Base-by-base conservation (phyloP, 768 basidiomycete genomes). In the Kwoniella pini region DNA sequence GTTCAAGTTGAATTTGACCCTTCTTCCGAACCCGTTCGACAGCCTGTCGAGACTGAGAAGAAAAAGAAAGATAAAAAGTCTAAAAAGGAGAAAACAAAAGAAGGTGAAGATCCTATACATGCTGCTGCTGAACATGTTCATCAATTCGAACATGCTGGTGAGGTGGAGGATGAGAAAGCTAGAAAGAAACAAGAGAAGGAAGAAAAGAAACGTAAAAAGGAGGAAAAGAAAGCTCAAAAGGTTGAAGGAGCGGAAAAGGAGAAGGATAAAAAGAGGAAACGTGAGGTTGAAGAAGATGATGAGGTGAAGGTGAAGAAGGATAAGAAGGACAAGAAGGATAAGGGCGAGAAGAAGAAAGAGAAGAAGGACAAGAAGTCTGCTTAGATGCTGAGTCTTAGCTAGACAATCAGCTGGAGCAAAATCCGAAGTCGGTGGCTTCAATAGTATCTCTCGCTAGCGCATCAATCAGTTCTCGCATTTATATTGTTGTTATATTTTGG, bases 201-300 rank as follows among this genome's bases (percentile, higher is more conserved):
- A 72, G 76, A 78, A 56, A 72, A 74, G 63, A 46, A 36, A 44
- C 53, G 52, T 4, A 54, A 39, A 31, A 67, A 71, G 36, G 64
- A 60, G 46, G 67, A 50, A 13, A 67, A 65, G 48, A 54, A 54
- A 26, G 62, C 39, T 24, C 55, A 68, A 53, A 60, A 60, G 56
- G 42, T 39, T 40, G 33, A 45, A 48, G 33, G 24, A n/a, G 50
- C 11, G 21, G 31, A 53, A 48, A 53, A 56, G 38, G 63, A 42
- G 39, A 26, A 57, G 22, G 51, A 54, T 28, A 55, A 59, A 51
- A 63, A 63, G 28, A 28, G 46, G 2, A 54, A 65, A 22, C 24
- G 43, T 4, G 43, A 55, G 7, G 54, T 44, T 2, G 44, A 50
- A 28, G 56, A 5, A 4, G 60, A 55, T 10, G 48, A 24, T 10